These are phyloP conservation scores for Murraya paniculata DNA, from an alignment of 345 rosid species.

Conservation along the genomic window DNA sequence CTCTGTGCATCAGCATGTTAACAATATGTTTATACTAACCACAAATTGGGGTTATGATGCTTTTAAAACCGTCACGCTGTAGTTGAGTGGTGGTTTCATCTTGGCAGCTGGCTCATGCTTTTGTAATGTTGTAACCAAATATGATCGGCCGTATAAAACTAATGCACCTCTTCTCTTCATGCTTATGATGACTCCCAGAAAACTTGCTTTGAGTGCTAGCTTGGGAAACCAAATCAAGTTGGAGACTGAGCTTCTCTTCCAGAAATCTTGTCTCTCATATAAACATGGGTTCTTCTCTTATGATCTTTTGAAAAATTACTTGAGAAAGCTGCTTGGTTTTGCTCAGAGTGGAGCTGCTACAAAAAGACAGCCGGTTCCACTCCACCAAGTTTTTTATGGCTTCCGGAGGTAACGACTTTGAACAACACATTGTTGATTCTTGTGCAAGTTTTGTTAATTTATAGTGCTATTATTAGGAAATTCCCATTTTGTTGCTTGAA, in stretches of 20 bases:
- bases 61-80: neutral
- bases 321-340: neutral
- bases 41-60: neutral
- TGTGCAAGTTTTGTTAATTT: too few species aligned
- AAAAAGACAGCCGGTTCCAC: neutral
- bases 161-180: neutral
- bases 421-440: neutral
- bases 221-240: neutral
- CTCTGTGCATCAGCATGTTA: neutral
- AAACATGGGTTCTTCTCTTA: neutral
- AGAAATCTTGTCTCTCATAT: neutral
- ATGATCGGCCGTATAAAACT: neutral
- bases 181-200: neutral
- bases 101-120: slow-evolving; percentile 18
- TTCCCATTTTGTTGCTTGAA: neutral
- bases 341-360: neutral
- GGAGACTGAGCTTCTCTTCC: neutral
- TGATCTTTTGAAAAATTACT: neutral
- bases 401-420: neutral
- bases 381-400: neutral
- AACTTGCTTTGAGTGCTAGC: neutral
- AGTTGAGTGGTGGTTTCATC: slow-evolving; percentile 6
- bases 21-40: too few species aligned
- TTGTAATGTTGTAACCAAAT: neutral
- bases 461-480: too few species aligned